A percentile compares a stretch with the other conserved stretches of the same genome.
phyloP scores from a whole-genome alignment of 352 stramenopile species.

The Phytophthora agathidicida region DNA sequence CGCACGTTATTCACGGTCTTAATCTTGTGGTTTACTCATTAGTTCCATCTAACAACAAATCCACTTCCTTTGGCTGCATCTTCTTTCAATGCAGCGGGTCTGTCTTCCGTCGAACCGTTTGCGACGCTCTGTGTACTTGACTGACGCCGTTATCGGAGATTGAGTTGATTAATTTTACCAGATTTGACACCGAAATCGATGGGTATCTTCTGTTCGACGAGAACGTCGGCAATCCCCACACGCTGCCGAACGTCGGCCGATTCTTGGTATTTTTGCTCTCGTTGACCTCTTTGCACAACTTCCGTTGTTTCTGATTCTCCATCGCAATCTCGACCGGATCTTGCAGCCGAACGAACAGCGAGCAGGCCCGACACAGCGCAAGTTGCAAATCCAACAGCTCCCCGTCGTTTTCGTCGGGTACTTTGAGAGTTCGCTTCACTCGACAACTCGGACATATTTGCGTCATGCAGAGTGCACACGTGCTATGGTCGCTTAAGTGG shows the following conservation, averaged over 20 bases:
- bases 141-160: conserved; percentile 1
- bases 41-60: too few species aligned
- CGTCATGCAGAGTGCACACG: conserved; percentile 14
- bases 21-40: too few species aligned
- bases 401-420: conserved; percentile 5
- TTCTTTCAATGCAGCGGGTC: conserved; percentile 7
- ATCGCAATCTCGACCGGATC: not conserved
- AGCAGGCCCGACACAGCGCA: conserved; percentile 14
- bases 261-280: not conserved
- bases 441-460: conserved; percentile 23
- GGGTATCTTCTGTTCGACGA: conserved; percentile 7
- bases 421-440: conserved; percentile 11
- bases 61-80: not conserved
- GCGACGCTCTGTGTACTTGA: not conserved
- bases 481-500: not conserved
- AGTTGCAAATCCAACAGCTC: conserved; percentile 8
- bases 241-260: not conserved
- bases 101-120: conserved; percentile 4
- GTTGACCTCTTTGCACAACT: not conserved
- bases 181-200: conserved; percentile 15
- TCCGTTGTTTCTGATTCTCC: not conserved
- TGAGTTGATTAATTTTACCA: conserved; percentile 4
- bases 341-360: conserved; percentile 21
- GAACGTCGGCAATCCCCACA: not conserved
- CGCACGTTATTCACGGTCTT: too few species aligned